These are phyloP conservation scores for Spergularia azorica DNA, from an alignment of 179 eudicot genomes.

Conservation along the genomic window DNA sequence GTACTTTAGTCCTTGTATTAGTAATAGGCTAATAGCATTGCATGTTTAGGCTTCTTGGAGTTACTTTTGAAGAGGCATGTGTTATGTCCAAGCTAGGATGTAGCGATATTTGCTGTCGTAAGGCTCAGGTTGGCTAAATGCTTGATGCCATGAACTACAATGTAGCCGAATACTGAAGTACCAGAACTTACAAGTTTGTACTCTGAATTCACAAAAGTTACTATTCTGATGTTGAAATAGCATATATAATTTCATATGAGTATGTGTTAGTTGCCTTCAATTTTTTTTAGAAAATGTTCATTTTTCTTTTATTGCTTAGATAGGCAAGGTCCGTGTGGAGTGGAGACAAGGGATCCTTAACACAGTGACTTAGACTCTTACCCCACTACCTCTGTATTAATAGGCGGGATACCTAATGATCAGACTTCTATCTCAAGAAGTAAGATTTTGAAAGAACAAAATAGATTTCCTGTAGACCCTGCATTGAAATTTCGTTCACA, in stretches of 20 bases:
- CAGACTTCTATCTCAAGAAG: background rate
- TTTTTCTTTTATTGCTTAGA: too few species aligned
- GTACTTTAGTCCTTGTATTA: conserved; percentile 6
- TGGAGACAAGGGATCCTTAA: too few species aligned
- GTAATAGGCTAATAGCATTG: background rate
- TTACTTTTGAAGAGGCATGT: background rate
- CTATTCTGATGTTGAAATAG: background rate
- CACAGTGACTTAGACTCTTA: too few species aligned
- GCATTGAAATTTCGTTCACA: background rate
- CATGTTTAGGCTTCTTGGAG: conserved; percentile 4
- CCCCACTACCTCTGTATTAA: too few species aligned
- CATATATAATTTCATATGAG: too few species aligned
- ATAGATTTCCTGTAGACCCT: background rate
- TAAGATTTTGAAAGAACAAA: background rate
- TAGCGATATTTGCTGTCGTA: too few species aligned
- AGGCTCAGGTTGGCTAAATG: too few species aligned
- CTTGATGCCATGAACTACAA: background rate
- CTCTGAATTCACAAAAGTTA: background rate
- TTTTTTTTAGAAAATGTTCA: too few species aligned
- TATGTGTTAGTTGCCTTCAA: too few species aligned
- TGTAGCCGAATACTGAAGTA: background rate
- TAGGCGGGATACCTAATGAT: too few species aligned
- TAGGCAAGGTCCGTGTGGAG: too few species aligned
- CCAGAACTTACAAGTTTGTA: background rate
- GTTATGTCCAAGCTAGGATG: background rate